These are phyloP conservation scores for Ascochyta koolunga DNA, from an alignment of 2,329 filamentous ascomycete genomes.

Conservation along the genomic window DNA sequence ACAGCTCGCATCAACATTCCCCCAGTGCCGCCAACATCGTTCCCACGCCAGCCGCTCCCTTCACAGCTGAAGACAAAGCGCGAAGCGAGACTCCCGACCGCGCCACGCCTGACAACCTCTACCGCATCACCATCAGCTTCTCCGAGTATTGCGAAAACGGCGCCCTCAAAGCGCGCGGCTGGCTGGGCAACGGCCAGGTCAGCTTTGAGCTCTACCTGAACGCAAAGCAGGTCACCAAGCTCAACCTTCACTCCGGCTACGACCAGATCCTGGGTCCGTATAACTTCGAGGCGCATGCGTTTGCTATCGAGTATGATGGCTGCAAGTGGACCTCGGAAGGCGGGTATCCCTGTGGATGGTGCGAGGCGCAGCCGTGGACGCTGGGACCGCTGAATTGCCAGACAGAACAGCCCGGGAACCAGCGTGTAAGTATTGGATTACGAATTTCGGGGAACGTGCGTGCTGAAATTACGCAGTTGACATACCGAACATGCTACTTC, in stretches of 20 bases:
- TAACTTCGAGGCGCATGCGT: background rate
- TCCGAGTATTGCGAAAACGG: conserved; percentile 10
- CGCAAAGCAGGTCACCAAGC: background rate
- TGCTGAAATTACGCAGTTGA: background rate
- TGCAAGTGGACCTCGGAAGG: conserved; percentile 2
- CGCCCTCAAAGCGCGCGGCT: background rate
- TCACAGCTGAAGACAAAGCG: background rate
- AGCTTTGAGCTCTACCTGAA: background rate
- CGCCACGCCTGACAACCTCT: background rate
- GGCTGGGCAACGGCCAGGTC: background rate
- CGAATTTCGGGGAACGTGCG: too few relatives aligned
- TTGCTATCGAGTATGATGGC: background rate
- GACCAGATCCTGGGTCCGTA: background rate
- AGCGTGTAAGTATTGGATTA: background rate
- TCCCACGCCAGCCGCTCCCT: background rate
- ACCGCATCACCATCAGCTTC: background rate
- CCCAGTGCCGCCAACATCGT: background rate
- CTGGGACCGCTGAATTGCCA: background rate
- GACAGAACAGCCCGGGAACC: background rate
- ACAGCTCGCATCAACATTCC: background rate
- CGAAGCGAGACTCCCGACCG: background rate
- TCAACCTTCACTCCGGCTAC: background rate
- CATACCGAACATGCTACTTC: conserved; percentile 1
- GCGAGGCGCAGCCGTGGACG: background rate
- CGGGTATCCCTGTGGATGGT: conserved; percentile 5